Percentiles rank a stretch among this genome's conserved stretches.
phyloP scores from a whole-genome alignment of 768 basidiomycete genomes.

The Myochromella boudieri region DNA sequence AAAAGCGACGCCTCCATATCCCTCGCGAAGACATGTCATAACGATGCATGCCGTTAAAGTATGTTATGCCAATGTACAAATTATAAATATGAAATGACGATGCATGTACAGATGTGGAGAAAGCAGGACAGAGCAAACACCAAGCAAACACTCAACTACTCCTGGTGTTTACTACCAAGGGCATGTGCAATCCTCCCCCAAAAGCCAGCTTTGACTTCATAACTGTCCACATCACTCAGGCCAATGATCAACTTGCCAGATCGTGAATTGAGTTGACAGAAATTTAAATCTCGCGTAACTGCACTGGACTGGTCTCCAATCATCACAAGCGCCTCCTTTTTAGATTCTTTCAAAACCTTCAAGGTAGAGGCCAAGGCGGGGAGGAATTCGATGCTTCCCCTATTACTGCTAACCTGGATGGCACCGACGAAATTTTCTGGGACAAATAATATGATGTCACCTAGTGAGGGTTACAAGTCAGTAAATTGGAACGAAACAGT shows the following conservation, averaged over 20 bases:
- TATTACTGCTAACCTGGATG: constrained; percentile 25
- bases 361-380: constrained; percentile 26
- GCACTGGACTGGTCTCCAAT: constrained; percentile 26
- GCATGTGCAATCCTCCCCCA: constrained; percentile 33
- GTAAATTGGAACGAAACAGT: neutral
- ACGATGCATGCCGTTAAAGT: no score
- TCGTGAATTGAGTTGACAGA: constrained; percentile 36
- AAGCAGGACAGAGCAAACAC: no score
- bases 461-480: constrained; percentile 15
- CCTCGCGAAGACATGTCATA: no score
- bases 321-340: constrained; percentile 38
- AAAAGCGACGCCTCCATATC: no score
- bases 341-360: constrained; percentile 25
- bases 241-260: constrained; percentile 43
- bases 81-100: no score
- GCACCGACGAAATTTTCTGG: constrained; percentile 28
- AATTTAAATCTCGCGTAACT: constrained; percentile 29
- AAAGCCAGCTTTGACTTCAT: constrained; percentile 30
- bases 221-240: constrained; percentile 39
- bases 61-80: no score
- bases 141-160: no score
- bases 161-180: neutral
- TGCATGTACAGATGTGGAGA: no score
- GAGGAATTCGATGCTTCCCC: constrained; percentile 26
- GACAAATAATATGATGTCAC: constrained; percentile 26